Evolutionary conservation across 352 stramenopile species (phyloP), one percentile per base, ranked within the genome.

Genomic region (Thalassiosira ordinaria): DNA sequence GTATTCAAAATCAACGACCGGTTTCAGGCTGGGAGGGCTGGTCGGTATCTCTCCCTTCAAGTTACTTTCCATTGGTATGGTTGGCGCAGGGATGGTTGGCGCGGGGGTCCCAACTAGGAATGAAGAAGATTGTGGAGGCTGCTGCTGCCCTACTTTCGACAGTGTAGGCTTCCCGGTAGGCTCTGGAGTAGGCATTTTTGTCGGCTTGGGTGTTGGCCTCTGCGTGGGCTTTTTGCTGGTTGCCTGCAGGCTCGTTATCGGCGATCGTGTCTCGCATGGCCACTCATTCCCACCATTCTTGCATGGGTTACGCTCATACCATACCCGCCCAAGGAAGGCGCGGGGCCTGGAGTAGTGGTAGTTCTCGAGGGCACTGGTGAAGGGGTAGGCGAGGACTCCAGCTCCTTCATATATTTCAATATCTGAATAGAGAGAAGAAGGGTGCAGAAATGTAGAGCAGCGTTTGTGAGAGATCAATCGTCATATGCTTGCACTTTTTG

Each of bases 331-430:
- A 16, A 69, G 8, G 27, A 77, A 77, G 39, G 56, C 67, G n/a
- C 67, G 16, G 18, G 67, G 67, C 37, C 69, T 62, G 1, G 29
- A 2, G 44, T 61, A 75, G 67, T 67, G 59, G 13, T 51, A 22
- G 1, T 61, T 46, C n/a, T 29, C 39, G 2, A 39, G 46, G 3
- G 27, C 41, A 26, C 44, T 18, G 22, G 5, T 57, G 7, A 77
- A 56, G 1, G 67, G 67, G 63, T 77, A 77, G 0, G 69, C 49
- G 9, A 69, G 24, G 0, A 63, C 47, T 27, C 37, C 55, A 7
- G 56, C 67, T 1, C 67, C 67, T 29, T 53, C 31, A 33, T 69
- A 77, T 20, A 77, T 47, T 69, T 35, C 22, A 33, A 77, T 55
- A 9, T 77, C 56, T 46, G 6, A 56, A 16, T 31, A 29, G 29